Evolutionary conservation across 352 stramenopile genomes (phyloP).

Genomic region (Pythium inflatum): DNA sequence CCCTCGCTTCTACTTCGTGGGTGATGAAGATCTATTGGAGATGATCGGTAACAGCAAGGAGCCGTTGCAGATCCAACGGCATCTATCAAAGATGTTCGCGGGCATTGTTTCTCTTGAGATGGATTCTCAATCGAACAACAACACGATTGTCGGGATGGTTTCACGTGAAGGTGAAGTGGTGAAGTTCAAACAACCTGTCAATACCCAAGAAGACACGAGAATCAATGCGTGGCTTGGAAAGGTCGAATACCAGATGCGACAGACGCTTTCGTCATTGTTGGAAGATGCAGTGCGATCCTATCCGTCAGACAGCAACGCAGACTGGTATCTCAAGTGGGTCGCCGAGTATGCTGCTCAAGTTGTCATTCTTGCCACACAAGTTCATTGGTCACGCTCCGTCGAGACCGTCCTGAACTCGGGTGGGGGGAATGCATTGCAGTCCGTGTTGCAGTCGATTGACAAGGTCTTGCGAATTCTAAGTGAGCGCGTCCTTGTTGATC

Average conservation of each 20-base stretch:
- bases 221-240: constrained; percentile 97
- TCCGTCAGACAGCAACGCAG: constrained; percentile 70
- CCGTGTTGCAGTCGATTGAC: constrained; percentile 71
- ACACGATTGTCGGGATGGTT: constrained; percentile 93
- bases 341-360: constrained; percentile 98
- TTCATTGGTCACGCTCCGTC: constrained; percentile 97
- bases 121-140: constrained; percentile 51
- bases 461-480: constrained; percentile 95
- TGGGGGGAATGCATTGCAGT: constrained; percentile 44
- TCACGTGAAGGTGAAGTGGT: constrained; percentile 99
- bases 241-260: constrained; percentile 97
- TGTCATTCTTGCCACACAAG: constrained; percentile 97
- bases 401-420: constrained; percentile 87
- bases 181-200: constrained; percentile 91
- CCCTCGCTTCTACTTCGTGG: constrained; percentile 99
- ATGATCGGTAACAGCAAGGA: constrained; percentile 99
- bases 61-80: constrained; percentile 96
- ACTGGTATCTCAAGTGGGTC: constrained; percentile 97
- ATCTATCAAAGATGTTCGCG: constrained; percentile 99
- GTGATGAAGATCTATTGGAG: constrained; percentile 99
- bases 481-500: constrained; percentile 94
- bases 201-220: constrained; percentile 87
- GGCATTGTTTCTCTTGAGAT: constrained; percentile 95
- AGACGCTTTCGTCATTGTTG: constrained; percentile 95
- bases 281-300: constrained; percentile 91